Evolutionary conservation across 495 filamentous ascomycete genomes (phyloP).

Genomic region (Hypoxylon subgilvum): DNA sequence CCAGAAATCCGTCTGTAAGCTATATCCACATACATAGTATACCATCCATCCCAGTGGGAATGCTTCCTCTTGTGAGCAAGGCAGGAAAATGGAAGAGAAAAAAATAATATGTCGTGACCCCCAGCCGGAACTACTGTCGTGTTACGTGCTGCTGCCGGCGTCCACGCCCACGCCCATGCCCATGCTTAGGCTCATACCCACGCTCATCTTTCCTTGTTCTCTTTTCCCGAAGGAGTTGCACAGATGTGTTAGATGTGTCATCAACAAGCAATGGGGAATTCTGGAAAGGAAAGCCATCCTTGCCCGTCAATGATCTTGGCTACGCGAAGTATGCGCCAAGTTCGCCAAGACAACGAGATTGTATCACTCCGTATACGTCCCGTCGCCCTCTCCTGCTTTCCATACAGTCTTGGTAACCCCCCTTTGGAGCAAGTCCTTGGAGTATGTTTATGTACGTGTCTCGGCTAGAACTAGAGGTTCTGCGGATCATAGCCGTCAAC

Average conservation of each 20-base stretch:
- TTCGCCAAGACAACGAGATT: constrained; percentile 38
- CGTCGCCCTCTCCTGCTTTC: constrained; percentile 15
- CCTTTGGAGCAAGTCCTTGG: constrained; percentile 1
- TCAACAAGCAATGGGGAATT: constrained; percentile 6
- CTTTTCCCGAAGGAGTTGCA: constrained; percentile 28
- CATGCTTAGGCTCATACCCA: too few relatives aligned
- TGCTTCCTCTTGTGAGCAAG: background rate
- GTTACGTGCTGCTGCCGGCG: constrained; percentile 24
- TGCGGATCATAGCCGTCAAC: constrained; percentile 25
- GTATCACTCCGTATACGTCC: constrained; percentile 31
- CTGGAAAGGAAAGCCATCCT: constrained; percentile 37
- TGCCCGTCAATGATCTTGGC: constrained; percentile 35
- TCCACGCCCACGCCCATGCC: too few relatives aligned
- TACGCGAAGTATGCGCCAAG: constrained; percentile 38
- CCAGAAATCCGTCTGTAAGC: constrained; percentile 10
- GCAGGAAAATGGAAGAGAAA: background rate
- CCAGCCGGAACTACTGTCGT: constrained; percentile 25
- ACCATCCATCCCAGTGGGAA: background rate
- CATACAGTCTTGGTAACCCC: constrained; percentile 21
- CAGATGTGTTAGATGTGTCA: constrained; percentile 32
- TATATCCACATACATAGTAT: too few relatives aligned
- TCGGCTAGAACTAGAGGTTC: constrained; percentile 29
- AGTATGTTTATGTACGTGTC: constrained; percentile 18
- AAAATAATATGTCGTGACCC: constrained; percentile 9
- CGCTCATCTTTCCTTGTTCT: constrained; percentile 26